Conservation (phyloP, 148 eudicot species). For the Fagopyrum homotropicum region DNA sequence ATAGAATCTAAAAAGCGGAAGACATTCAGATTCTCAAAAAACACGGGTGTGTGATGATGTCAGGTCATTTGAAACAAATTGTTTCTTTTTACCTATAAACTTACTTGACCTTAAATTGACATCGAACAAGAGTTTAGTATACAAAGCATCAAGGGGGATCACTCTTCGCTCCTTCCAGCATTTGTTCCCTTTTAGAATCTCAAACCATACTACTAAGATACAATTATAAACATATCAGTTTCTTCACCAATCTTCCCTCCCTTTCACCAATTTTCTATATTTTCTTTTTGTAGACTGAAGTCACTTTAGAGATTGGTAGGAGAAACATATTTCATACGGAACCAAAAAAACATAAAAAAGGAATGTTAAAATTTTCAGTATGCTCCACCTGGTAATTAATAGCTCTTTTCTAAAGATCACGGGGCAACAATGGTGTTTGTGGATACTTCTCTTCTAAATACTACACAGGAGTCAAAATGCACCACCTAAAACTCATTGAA, state of each 20-base stretch:
- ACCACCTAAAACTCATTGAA: background rate
- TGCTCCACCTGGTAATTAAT: constrained; percentile 66
- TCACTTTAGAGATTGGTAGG: background rate
- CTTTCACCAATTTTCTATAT: background rate
- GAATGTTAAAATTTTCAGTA: background rate
- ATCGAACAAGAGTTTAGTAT: background rate
- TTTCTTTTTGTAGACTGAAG: background rate
- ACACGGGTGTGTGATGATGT: background rate
- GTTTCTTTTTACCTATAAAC: background rate
- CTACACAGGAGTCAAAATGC: constrained; percentile 20
- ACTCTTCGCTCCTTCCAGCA: background rate
- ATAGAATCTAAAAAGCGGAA: background rate
- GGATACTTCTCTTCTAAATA: constrained; percentile 91
- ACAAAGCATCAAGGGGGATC: no score
- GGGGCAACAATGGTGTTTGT: constrained; percentile 66
- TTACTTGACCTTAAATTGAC: background rate
- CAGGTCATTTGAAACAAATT: background rate
- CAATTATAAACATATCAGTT: background rate
- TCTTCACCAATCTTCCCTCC: background rate
- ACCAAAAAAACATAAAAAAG: background rate
- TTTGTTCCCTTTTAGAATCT: background rate
- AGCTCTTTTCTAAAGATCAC: constrained; percentile 63
- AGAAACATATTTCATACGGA: background rate
- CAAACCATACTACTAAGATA: background rate
- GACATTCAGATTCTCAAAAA: background rate